These are phyloP conservation scores for Trichoderma orchidacearum DNA, from an alignment of 495 filamentous ascomycete species.

Conservation along the genomic window DNA sequence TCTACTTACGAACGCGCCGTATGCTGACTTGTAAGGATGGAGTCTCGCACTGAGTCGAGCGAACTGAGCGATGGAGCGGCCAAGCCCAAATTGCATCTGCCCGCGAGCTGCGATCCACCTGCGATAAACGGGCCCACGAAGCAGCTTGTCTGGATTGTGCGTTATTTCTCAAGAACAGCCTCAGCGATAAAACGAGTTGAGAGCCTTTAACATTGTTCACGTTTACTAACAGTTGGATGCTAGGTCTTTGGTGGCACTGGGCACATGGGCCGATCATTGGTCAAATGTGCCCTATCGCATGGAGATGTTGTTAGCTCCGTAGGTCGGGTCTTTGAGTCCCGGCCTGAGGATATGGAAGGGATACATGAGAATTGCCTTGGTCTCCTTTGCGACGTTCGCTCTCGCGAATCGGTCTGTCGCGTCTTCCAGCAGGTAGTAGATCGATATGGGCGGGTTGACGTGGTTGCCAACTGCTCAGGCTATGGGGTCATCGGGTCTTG, in stretches of 20 bases:
- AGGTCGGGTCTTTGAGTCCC: constrained; percentile 72
- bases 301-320: constrained; percentile 83
- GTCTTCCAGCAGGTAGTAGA: constrained; percentile 55
- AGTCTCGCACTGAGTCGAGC: not conserved
- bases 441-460: constrained; percentile 70
- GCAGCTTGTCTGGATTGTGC: constrained; percentile 72
- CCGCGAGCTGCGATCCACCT: constrained; percentile 68
- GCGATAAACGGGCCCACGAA: constrained; percentile 56
- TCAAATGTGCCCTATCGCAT: constrained; percentile 63
- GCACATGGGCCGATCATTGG: constrained; percentile 86
- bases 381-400: constrained; percentile 78
- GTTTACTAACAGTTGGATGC: not conserved
- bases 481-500: constrained; percentile 92
- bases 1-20: not conserved
- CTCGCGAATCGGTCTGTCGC: constrained; percentile 58
- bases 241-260: constrained; percentile 90
- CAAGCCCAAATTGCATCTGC: constrained; percentile 37
- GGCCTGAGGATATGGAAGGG: constrained; percentile 52
- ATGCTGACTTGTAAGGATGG: not conserved
- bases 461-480: constrained; percentile 82
- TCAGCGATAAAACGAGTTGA: too few species aligned
- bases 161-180: too few species aligned
- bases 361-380: constrained; percentile 63
- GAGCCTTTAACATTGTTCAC: too few species aligned
- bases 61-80: not conserved